Evolutionary conservation across 2,329 filamentous ascomycete species (phyloP).

Genomic region (Diaporthe ampelina): DNA sequence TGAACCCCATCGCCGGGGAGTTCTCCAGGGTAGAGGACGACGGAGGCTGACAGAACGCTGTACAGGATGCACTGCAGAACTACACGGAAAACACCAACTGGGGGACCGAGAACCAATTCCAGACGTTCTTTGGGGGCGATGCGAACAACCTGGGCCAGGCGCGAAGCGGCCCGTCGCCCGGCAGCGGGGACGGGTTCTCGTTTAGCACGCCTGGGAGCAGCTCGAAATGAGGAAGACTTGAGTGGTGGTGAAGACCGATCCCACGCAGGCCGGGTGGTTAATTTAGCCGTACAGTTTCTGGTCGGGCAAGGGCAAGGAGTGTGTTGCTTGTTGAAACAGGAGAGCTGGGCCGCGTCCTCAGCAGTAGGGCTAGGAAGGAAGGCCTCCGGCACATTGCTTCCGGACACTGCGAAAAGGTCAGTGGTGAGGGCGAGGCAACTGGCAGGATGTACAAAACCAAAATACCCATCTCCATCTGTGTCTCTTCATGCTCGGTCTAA

Average conservation of each 20-base stretch:
- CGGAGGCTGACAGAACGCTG: slow-evolving; percentile 44
- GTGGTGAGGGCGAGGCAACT: background rate
- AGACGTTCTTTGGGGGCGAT: slow-evolving; percentile 60
- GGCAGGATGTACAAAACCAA: slow-evolving; percentile 33
- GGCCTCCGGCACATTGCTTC: background rate
- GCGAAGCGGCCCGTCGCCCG: slow-evolving; percentile 36
- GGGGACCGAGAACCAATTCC: slow-evolving; percentile 65
- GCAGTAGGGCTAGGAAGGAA: background rate
- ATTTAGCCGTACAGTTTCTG: background rate
- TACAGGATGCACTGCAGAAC: slow-evolving; percentile 68
- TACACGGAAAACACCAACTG: slow-evolving; percentile 69
- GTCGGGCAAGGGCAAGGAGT: background rate
- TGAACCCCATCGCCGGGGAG: background rate
- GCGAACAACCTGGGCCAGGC: slow-evolving; percentile 6
- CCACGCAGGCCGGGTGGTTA: background rate
- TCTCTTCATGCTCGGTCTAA: background rate
- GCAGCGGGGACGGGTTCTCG: slow-evolving; percentile 40
- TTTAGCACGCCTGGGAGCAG: slow-evolving; percentile 40
- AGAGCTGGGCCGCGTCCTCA: background rate
- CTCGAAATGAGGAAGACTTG: slow-evolving; percentile 17
- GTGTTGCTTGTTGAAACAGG: background rate
- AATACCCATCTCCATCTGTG: slow-evolving; percentile 36
- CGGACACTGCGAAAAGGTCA: background rate
- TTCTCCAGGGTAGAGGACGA: slow-evolving; percentile 37
- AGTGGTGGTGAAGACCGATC: background rate